Percentiles rank a stretch among this genome's conserved stretches.
phyloP scores from a whole-genome alignment of 192 early-diverging fungal species.

The Backusella sp. region DNA sequence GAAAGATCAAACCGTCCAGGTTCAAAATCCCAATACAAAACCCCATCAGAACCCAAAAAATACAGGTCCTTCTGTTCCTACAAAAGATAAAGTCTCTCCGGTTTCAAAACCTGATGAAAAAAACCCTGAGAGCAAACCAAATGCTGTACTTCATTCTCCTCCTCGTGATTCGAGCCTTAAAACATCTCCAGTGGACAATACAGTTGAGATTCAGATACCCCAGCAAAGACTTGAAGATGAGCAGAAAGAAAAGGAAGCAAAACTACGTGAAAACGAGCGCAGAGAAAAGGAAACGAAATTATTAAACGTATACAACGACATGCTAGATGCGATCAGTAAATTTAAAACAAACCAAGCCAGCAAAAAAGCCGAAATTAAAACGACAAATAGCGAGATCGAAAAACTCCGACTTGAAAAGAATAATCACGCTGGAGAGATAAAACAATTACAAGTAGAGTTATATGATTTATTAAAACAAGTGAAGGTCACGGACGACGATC shows the following conservation, averaged over 20 bases:
- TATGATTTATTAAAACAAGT: not conserved
- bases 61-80: no score
- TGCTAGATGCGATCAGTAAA: not conserved
- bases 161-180: no score
- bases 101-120: not conserved
- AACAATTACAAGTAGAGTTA: not conserved
- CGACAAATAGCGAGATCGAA: not conserved
- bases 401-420: not conserved
- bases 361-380: not conserved
- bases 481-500: slow-evolving; percentile 13
- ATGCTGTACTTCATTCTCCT: no score
- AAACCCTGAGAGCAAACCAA: not conserved
- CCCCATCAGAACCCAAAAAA: no score
- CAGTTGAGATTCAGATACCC: no score
- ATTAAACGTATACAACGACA: not conserved
- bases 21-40: no score
- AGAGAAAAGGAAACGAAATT: not conserved
- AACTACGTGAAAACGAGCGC: no score
- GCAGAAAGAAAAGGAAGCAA: no score
- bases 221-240: no score
- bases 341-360: not conserved
- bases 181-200: no score
- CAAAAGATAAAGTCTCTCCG: not conserved
- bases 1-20: no score
- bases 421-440: not conserved